phyloP scores from a whole-genome alignment of 2,329 filamentous ascomycete species.

The Microcyclosporella mali region DNA sequence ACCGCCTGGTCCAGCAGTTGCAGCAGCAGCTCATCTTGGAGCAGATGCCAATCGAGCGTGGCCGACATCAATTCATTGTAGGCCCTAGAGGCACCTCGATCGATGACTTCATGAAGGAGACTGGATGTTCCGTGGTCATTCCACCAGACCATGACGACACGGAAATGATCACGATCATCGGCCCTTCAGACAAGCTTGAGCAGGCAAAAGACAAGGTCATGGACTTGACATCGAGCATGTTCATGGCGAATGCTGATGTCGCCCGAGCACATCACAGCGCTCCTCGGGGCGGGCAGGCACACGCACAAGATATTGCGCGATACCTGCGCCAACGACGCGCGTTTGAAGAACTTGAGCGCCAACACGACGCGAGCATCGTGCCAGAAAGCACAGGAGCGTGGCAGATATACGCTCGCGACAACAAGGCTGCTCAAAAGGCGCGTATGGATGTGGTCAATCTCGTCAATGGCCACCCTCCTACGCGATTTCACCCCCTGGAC shows the following conservation, averaged over 20 bases:
- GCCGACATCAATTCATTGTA: conserved; percentile 90
- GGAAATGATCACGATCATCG: conserved; percentile 78
- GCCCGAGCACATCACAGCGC: conserved; percentile 70
- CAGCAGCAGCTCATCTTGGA: conserved; percentile 69
- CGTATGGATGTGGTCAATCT: conserved; percentile 69
- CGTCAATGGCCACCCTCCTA: conserved; percentile 66
- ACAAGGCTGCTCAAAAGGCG: conserved; percentile 72
- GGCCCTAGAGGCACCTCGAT: conserved; percentile 73
- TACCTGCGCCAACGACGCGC: conserved; percentile 79
- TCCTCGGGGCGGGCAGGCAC: conserved; percentile 63
- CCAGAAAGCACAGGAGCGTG: conserved; percentile 67
- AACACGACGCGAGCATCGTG: conserved; percentile 81
- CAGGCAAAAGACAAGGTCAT: conserved; percentile 75
- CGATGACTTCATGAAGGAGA: conserved; percentile 82
- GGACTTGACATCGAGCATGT: conserved; percentile 81
- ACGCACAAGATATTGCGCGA: conserved; percentile 79
- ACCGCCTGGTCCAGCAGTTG: conserved; percentile 69
- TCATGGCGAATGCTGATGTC: conserved; percentile 76
- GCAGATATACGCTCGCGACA: conserved; percentile 82
- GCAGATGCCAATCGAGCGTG: conserved; percentile 74
- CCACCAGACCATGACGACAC: conserved; percentile 70
- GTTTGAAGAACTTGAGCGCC: conserved; percentile 72
- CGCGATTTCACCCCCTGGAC: conserved; percentile 59
- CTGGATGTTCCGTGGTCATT: conserved; percentile 81
- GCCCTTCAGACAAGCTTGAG: conserved; percentile 62